These are phyloP conservation scores for Potentilla sterilis DNA, from an alignment of 306 rosid species.

Conservation along the genomic window DNA sequence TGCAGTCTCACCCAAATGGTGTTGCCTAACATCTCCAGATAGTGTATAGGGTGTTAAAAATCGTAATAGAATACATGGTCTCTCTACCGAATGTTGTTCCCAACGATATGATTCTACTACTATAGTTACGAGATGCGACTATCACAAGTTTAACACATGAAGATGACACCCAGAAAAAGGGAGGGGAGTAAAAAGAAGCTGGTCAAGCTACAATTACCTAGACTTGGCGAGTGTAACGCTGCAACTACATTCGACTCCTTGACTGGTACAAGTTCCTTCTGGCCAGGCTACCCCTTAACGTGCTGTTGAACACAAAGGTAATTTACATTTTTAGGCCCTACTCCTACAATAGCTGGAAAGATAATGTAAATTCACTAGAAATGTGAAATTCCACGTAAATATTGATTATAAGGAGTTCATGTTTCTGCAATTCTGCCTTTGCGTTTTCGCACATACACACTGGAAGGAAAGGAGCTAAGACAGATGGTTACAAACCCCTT, in stretches of 20 bases:
- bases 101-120: background rate
- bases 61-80: too few species aligned
- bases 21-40: background rate
- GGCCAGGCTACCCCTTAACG: conserved; percentile 7
- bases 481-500: conserved; percentile 57
- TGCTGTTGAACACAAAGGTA: conserved; percentile 28
- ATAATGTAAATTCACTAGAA: background rate
- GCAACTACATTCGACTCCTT: background rate
- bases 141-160: background rate
- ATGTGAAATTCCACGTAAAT: background rate
- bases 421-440: background rate
- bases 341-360: background rate
- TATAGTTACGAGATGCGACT: background rate
- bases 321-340: background rate
- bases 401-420: background rate
- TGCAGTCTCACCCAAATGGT: background rate
- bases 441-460: background rate
- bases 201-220: too few species aligned
- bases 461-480: background rate
- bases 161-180: background rate
- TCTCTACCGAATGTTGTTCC: background rate
- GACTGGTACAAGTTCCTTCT: background rate
- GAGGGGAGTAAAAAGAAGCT: background rate
- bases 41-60: too few species aligned
- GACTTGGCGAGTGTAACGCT: too few species aligned